phyloP scores from a whole-genome alignment of 345 rosid genomes.

The Salix koriyanagi region DNA sequence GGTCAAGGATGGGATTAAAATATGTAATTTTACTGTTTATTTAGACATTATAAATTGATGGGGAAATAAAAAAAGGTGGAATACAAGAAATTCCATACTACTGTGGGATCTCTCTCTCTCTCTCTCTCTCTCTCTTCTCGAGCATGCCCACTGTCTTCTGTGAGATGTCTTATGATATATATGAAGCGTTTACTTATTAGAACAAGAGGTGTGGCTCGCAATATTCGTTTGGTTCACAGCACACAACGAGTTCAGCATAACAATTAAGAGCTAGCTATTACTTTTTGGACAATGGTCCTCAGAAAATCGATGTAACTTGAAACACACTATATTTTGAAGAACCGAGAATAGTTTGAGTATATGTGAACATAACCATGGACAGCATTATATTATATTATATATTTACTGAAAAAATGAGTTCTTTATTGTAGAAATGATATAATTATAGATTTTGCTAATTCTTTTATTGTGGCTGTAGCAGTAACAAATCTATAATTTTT shows the following conservation, averaged over 20 bases:
- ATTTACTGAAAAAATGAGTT: too few species aligned
- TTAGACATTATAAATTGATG: slow-evolving; percentile 15
- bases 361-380: too few species aligned
- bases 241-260: not conserved
- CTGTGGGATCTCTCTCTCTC: not conserved
- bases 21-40: slow-evolving; percentile 20
- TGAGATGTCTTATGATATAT: not conserved
- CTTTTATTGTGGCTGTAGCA: too few species aligned
- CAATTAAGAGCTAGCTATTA: not conserved
- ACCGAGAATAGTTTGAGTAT: not conserved
- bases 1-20: slow-evolving; percentile 12
- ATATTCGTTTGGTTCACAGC: not conserved
- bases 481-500: too few species aligned
- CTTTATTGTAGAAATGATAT: too few species aligned
- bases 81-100: slow-evolving; percentile 13
- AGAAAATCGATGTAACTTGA: not conserved
- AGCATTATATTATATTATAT: too few species aligned
- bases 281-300: too few species aligned
- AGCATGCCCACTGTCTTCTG: not conserved
- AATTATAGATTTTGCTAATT: too few species aligned
- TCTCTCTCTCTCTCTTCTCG: not conserved
- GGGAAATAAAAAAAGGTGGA: slow-evolving; percentile 9
- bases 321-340: not conserved
- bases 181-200: not conserved
- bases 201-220: not conserved